Evolutionary conservation across 495 filamentous ascomycete species (phyloP).

Genomic region (Astrothelium subdiscretum): DNA sequence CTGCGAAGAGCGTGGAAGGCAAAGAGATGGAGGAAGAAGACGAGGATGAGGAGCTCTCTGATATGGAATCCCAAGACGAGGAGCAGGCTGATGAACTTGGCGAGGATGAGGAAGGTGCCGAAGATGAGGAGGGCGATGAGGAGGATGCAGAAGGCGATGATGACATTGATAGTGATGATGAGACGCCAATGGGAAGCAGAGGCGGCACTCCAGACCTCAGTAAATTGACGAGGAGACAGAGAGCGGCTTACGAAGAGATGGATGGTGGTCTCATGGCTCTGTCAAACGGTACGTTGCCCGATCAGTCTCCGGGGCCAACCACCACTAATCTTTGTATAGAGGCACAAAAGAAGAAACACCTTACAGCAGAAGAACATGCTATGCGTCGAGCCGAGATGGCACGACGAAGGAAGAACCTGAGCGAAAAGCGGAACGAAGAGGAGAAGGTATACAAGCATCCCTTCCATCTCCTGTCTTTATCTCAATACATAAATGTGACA

Average conservation of each 20-base stretch:
- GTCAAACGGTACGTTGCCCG: conserved; percentile 53
- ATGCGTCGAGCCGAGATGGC: conserved; percentile 97
- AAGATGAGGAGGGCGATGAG: conserved; percentile 40
- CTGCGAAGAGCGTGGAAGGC: conserved; percentile 42
- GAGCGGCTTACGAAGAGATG: conserved; percentile 58
- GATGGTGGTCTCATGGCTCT: conserved; percentile 69
- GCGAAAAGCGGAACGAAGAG: conserved; percentile 95
- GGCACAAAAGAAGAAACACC: conserved; percentile 81
- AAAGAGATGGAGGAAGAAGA: conserved; percentile 49
- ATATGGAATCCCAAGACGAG: conserved; percentile 27
- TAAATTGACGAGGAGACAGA: conserved; percentile 81
- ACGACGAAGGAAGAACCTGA: conserved; percentile 85
- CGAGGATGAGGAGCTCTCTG: conserved; percentile 35
- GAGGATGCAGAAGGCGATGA: conserved; percentile 39
- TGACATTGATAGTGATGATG: conserved; percentile 56
- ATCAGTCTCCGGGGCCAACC: neutral
- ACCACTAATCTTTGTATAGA: conserved; percentile 38
- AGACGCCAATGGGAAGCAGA: conserved; percentile 42
- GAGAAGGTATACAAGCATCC: conserved; percentile 61
- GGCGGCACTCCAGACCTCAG: conserved; percentile 65
- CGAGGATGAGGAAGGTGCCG: conserved; percentile 41
- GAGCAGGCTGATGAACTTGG: conserved; percentile 47
- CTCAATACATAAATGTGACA: neutral
- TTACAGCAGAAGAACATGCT: conserved; percentile 88
- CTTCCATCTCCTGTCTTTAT: conserved; percentile 1